Conservation (phyloP, 805 yeast species). For the Wickerhamomyces hampshirensis region DNA sequence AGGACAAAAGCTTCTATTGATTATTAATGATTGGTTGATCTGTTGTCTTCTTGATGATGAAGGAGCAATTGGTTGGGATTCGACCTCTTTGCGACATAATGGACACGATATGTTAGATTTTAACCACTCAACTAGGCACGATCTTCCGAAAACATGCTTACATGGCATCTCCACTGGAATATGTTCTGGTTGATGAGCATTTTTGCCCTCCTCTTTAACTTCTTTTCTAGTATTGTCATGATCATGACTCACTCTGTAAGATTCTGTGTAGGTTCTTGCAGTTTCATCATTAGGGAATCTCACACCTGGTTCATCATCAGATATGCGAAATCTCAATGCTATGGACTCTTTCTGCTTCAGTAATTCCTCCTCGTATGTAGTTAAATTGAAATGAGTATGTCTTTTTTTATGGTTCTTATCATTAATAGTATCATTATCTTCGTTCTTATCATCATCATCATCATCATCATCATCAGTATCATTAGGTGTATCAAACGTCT, state of each 20-base stretch:
- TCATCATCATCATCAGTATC: neutral
- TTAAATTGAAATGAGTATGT: no score
- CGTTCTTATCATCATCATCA: neutral
- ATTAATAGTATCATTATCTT: neutral
- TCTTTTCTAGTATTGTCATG: conserved; percentile 1
- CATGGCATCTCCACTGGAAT: conserved; percentile 76
- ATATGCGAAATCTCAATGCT: conserved; percentile 2
- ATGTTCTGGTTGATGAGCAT: conserved; percentile 35
- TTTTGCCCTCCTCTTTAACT: neutral
- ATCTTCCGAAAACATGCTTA: conserved; percentile 77
- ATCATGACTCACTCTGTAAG: neutral
- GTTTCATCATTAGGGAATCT: conserved; percentile 15
- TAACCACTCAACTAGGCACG: conserved; percentile 82
- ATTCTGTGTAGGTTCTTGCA: conserved; percentile 10
- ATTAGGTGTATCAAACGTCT: conserved; percentile 10
- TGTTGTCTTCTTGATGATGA: conserved; percentile 5
- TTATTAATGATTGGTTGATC: conserved; percentile 13
- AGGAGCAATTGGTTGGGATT: conserved; percentile 10
- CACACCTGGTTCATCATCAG: conserved; percentile 16
- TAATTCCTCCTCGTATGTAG: conserved; percentile 1
- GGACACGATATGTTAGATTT: conserved; percentile 75
- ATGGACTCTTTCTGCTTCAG: conserved; percentile 8
- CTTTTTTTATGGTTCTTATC: neutral
- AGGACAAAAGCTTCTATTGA: conserved; percentile 13
- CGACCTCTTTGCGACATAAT: conserved; percentile 44